These are phyloP conservation scores for Cucumis sativus DNA, from an alignment of 306 rosid species.

Conservation along the genomic window Cucumber_9930_V3 NC_026661.2:4492501-4493000, in stretches of 20 bases:
- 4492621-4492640: too few species aligned
- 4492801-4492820: neutral
- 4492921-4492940: neutral
- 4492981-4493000: slow-evolving; percentile 19
- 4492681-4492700: too few species aligned
- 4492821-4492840: neutral
- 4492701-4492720: neutral
- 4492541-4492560: too few species aligned
- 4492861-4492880: neutral
- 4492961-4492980: slow-evolving; percentile 19
- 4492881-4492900: neutral
- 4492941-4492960: slow-evolving; percentile 16
- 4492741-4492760: neutral
- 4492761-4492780: neutral
- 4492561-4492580: too few species aligned
- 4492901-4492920: neutral
- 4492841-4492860: neutral
- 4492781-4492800: neutral
- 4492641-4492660: too few species aligned
- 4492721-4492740: neutral
- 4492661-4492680: too few species aligned
- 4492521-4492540: too few species aligned
- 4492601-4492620: too few species aligned
- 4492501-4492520: too few species aligned
- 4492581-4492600: too few species aligned